A percentile compares a stretch with the other conserved stretches of the same genome.
Evolutionary conservation across 1,284 basidiomycete species (phyloP).

Genomic region (Trichosporon sp.): DNA sequence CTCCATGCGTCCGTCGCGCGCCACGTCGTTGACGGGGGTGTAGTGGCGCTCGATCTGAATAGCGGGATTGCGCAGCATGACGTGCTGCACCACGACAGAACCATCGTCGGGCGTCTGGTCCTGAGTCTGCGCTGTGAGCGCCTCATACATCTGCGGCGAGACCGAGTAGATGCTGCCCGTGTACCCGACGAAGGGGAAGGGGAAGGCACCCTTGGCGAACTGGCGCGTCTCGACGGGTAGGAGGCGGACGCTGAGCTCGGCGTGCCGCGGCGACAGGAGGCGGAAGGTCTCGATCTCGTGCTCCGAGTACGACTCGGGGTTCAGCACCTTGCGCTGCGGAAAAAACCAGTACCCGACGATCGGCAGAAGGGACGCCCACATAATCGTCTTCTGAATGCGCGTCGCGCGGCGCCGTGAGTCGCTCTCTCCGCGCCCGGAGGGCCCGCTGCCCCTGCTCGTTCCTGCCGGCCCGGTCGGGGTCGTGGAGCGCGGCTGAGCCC

Average conservation of each 20-base stretch:
- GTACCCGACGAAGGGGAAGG: neutral
- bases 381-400: neutral
- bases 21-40: constrained; percentile 44
- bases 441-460: neutral
- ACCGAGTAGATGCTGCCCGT: neutral
- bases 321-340: constrained; percentile 1
- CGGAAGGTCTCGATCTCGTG: constrained; percentile 26
- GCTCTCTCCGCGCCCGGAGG: neutral
- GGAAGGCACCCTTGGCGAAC: constrained; percentile 8
- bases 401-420: neutral
- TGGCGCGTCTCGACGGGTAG: neutral
- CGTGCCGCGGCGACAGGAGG: constrained; percentile 30
- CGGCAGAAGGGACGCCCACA: constrained; percentile 10
- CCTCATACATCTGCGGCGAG: constrained; percentile 6
- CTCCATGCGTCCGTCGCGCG: constrained; percentile 31
- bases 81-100: constrained; percentile 41
- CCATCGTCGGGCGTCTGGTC: constrained; percentile 19
- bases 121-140: constrained; percentile 1
- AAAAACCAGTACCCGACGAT: constrained; percentile 10
- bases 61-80: constrained; percentile 45
- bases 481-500: neutral
- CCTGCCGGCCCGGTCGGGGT: neutral
- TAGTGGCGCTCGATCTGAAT: constrained; percentile 49
- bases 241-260: constrained; percentile 24
- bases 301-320: constrained; percentile 37